Base-by-base conservation (phyloP, 1,284 basidiomycete genomes). In the Bothia castanella region DNA sequence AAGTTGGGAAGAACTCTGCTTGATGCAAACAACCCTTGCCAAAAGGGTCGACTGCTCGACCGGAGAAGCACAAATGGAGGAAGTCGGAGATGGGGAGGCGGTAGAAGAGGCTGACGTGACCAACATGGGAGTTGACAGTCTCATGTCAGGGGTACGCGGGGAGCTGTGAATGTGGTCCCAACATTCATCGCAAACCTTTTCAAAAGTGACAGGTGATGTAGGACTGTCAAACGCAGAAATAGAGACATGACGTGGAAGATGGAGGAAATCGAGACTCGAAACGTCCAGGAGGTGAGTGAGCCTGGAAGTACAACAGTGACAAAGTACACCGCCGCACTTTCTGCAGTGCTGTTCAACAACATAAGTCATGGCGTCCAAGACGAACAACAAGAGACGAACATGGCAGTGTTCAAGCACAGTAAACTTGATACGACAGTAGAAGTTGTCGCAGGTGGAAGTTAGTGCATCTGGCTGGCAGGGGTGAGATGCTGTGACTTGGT, bases 281-380 rank as follows among this genome's bases (percentile, higher is more conserved):
- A 83, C 78, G 58, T 88, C 86, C 37, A 89, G 74, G 9, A 89
- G 77, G 14, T 76, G 69, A 0, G 82, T 85, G 10, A 71, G 61
- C 45, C 75, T 75, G 14, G 74, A 70, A 4, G 80, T 78, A 62
- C 86, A 88, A 5, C 75, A 65, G 35, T 66, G 67, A 65, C 85
- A 89, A 65, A 82, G 87, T n/a, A 88, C 70, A 53, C 84, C 85
- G 47, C 87, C 87, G 57, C 87, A 89, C 63, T 89, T 89, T 63
- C 87, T 77, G 69, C 87, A 89, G 56, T 89, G 87, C 82, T 85
- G 61, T 51, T 35, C 29, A 41, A 29, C 38, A 39, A 48, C 17
- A 40, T 58, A 51, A 65, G 62, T 45, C 57, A 53, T 9, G 40
- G n/a, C 45, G 56, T 60, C 50, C 27, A n/a, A 16, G 50, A 42